A percentile compares a stretch with the other conserved stretches of the same genome.
These are phyloP conservation scores for Globisporangium mamillatum DNA, from an alignment of 352 stramenopile species.

Conservation along the genomic window DNA sequence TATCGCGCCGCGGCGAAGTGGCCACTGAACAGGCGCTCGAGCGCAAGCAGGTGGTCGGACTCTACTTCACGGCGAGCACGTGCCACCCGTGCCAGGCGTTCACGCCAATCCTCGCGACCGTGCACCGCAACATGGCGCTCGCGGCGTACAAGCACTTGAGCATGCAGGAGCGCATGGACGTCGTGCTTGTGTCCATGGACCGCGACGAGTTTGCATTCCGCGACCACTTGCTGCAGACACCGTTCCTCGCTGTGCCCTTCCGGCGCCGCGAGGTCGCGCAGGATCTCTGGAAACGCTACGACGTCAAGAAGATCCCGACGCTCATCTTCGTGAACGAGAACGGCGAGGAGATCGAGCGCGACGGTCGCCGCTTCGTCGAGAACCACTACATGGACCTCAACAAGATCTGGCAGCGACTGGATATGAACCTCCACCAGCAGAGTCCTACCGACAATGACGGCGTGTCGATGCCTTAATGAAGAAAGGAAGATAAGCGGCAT, in stretches of 20 bases:
- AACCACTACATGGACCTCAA: slow-evolving; percentile 58
- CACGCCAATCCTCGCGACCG: slow-evolving; percentile 57
- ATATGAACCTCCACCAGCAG: slow-evolving; percentile 4
- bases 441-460: neutral
- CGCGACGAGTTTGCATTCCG: slow-evolving; percentile 49
- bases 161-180: slow-evolving; percentile 58
- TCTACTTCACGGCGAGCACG: slow-evolving; percentile 69
- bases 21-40: slow-evolving; percentile 47
- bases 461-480: slow-evolving; percentile 4
- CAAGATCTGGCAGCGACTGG: slow-evolving; percentile 58
- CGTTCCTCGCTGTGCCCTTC: slow-evolving; percentile 58
- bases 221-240: slow-evolving; percentile 54
- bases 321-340: slow-evolving; percentile 68
- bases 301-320: slow-evolving; percentile 65
- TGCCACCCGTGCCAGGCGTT: slow-evolving; percentile 60
- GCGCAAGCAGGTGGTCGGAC: slow-evolving; percentile 47
- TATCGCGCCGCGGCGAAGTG: slow-evolving; percentile 52
- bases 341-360: slow-evolving; percentile 56
- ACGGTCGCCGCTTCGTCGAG: slow-evolving; percentile 60
- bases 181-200: slow-evolving; percentile 65
- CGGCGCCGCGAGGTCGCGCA: slow-evolving; percentile 45
- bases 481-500: neutral
- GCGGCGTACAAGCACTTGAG: slow-evolving; percentile 46
- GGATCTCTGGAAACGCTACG: slow-evolving; percentile 63
- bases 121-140: slow-evolving; percentile 67